Conservation (phyloP, 169 alveolate species). For the Eimeria sp. region DNA sequence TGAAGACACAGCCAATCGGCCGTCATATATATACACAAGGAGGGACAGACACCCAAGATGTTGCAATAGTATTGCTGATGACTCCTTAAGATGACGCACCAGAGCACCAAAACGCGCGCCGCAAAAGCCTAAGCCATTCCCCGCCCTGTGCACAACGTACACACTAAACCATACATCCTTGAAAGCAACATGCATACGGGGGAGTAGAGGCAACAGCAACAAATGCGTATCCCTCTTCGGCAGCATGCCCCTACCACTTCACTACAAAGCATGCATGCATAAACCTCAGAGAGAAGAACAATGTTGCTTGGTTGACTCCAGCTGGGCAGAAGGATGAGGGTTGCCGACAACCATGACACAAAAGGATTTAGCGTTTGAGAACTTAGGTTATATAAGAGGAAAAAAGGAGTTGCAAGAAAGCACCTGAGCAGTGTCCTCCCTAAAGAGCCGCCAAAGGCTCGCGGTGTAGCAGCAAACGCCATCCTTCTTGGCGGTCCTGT, state of each 20-base stretch:
- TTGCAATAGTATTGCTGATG: neutral
- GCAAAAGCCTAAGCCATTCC: neutral
- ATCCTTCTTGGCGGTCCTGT: neutral
- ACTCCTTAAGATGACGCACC: neutral
- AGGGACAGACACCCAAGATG: neutral
- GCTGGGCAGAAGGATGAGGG: neutral
- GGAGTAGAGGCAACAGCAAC: neutral
- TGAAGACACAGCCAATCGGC: neutral
- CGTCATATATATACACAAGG: neutral
- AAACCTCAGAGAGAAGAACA: neutral
- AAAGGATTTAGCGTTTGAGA: neutral
- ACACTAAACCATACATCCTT: neutral
- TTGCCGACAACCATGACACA: neutral
- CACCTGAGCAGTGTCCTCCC: constrained; percentile 29
- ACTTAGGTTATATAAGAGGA: neutral
- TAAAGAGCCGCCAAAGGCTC: constrained; percentile 26
- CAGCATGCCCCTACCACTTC: neutral
- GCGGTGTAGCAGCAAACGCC: constrained; percentile 49
- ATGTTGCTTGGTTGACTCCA: neutral
- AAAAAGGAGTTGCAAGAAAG: neutral
- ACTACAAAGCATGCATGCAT: neutral
- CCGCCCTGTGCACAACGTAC: neutral
- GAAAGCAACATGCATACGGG: neutral
- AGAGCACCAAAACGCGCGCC: neutral
- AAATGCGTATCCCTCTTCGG: neutral